phyloP scores from a whole-genome alignment of 257 asterid species.

The Forsythia viridissima region DNA sequence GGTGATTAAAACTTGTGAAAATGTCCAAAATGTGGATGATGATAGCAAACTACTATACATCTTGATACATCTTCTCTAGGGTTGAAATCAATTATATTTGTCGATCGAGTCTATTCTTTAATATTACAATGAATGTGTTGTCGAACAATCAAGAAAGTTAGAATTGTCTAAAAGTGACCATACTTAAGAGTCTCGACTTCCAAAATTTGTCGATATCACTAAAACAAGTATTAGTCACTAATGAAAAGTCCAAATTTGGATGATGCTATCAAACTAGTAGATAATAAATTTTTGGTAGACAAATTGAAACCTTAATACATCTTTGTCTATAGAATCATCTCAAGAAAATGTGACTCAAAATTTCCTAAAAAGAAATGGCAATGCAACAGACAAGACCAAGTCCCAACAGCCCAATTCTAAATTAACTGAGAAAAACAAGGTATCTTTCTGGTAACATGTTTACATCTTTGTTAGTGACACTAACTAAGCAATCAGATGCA shows the following conservation, averaged over 20 bases:
- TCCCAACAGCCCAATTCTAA: conserved; percentile 16
- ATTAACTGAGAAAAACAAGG: conserved; percentile 34
- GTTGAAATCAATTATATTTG: not conserved
- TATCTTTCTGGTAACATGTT: conserved; percentile 48
- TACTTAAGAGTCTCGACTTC: too few relatives aligned
- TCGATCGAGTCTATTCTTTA: not conserved
- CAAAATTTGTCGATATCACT: not conserved
- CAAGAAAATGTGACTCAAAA: conserved; percentile 15
- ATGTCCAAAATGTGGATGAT: not conserved
- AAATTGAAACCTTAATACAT: not conserved
- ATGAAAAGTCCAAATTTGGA: not conserved
- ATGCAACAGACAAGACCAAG: conserved; percentile 20
- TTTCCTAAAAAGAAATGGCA: not conserved
- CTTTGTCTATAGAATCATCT: not conserved
- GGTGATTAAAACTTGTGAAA: not conserved
- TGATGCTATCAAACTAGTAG: conserved; percentile 16
- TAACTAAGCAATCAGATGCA: conserved; percentile 21
- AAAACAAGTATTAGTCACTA: not conserved
- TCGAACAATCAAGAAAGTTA: not conserved
- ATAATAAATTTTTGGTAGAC: conserved; percentile 9
- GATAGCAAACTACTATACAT: not conserved
- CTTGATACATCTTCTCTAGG: too few relatives aligned
- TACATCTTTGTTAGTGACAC: conserved; percentile 23
- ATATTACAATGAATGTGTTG: not conserved
- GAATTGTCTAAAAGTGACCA: not conserved